Conservation (phyloP, 805 yeast genomes). For the Metschnikowia shivogae region DNA sequence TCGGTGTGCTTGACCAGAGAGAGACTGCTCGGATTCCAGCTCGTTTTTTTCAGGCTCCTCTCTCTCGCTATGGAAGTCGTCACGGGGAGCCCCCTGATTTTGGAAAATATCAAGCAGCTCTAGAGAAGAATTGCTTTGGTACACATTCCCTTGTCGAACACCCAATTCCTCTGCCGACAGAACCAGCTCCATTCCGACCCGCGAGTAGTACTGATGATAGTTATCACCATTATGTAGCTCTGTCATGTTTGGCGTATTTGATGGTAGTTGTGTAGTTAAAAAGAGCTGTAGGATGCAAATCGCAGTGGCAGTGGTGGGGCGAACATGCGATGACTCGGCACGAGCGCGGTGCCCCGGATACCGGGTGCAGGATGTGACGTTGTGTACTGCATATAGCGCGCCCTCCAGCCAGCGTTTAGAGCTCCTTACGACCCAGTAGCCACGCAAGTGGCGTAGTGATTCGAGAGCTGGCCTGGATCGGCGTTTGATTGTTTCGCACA, state of each 20-base stretch:
- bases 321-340: not conserved
- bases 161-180: not conserved
- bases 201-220: not conserved
- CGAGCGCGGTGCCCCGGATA: slow-evolving; percentile 1
- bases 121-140: not conserved
- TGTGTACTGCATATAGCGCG: not conserved
- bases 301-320: not conserved
- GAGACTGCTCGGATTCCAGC: not conserved
- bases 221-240: not conserved
- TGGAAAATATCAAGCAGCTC: not conserved
- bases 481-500: too few relatives aligned
- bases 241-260: not conserved
- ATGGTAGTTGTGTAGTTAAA: too few relatives aligned
- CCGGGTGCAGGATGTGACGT: not conserved
- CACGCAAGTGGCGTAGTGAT: too few relatives aligned
- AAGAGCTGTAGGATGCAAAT: too few relatives aligned
- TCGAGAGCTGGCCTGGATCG: too few relatives aligned
- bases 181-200: not conserved
- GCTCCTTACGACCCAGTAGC: too few relatives aligned
- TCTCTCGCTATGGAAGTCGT: not conserved
- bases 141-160: not conserved
- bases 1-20: not conserved
- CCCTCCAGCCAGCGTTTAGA: too few relatives aligned
- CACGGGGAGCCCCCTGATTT: too few relatives aligned
- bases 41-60: not conserved